Base-by-base conservation (phyloP, 805 yeast species). In the Wickerhamiella kazuoi region DNA sequence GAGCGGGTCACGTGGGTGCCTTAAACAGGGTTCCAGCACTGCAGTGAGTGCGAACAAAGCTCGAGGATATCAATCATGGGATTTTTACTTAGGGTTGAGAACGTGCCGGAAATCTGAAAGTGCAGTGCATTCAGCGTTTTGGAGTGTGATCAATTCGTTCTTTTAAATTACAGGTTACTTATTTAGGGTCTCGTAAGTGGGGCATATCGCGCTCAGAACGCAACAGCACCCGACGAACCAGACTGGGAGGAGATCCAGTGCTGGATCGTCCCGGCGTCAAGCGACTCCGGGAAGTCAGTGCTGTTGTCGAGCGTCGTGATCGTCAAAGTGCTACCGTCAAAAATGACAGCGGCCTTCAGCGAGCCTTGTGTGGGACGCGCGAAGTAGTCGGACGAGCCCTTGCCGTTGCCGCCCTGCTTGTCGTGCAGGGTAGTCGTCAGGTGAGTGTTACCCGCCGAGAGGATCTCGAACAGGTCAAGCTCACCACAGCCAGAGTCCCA, bases 401-500 rank as follows among this genome's bases (percentile, higher is more conserved):
- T 93, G 52, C 94, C 96, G 47, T 66, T 56, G 48, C 63, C 60
- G 55, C 86, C 87, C 65, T 80, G 93, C 50, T 79, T 81, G 56
- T 71, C 74, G 65, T 87, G 97, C 53, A 87, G 63, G 57, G 83
- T 90, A 41, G 81, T 66, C 39, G 60, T 51, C 60, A 86, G 65
- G 59, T 76, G 74, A 57, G 67, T 64, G 46, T 81, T 74, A 49
- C 94, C 95, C 28, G 79, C 49, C 45, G 74, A 64, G 50, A 90
- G 71, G 50, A 87, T 69, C 71, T 90, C 98, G 54, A 87, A 90
- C 53, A 84, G 68, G 64, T 90, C 98, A 53, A 90, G 68, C 69
- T 90, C 98, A 67, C 98, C 98, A 66, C 98, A 90, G 45, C 97
- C 97, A 40, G 93, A 70, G 39, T 71, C 53, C 98, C 98, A 90